Evolutionary conservation across 2,329 filamentous ascomycete genomes (phyloP).

Genomic region (Xylaria sp.): DNA sequence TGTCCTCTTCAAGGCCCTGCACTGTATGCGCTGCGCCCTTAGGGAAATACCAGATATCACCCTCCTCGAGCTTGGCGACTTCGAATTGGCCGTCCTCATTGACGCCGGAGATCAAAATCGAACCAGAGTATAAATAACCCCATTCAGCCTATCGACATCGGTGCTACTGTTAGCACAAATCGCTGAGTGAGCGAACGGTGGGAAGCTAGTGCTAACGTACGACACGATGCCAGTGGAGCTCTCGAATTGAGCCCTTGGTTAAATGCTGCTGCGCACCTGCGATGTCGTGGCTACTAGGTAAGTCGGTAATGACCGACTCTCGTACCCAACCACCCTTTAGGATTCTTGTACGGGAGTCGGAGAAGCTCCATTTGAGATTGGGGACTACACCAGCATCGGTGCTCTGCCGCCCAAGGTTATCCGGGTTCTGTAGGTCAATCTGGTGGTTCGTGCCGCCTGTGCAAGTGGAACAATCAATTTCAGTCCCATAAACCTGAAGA

Average conservation of each 20-base stretch:
- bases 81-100: conserved; percentile 69
- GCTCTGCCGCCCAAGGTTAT: conserved; percentile 68
- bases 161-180: conserved; percentile 3
- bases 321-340: conserved; percentile 73
- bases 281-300: conserved; percentile 73
- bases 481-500: no score
- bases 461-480: conserved; percentile 13
- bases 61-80: conserved; percentile 64
- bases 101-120: conserved; percentile 67
- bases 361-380: conserved; percentile 77
- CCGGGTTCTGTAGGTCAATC: conserved; percentile 70
- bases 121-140: conserved; percentile 68
- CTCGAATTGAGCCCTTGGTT: conserved; percentile 71
- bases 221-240: conserved; percentile 75
- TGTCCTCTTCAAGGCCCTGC: conserved; percentile 72
- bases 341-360: conserved; percentile 71
- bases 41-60: conserved; percentile 76
- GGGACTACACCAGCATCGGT: conserved; percentile 72
- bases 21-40: conserved; percentile 72
- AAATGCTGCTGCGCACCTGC: conserved; percentile 75
- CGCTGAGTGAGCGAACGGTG: neutral
- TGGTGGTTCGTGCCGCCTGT: conserved; percentile 71
- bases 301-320: conserved; percentile 73
- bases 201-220: conserved; percentile 53
- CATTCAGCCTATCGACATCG: conserved; percentile 65